Percentiles rank a stretch among this genome's conserved stretches.
phyloP scores from a whole-genome alignment of 768 basidiomycete genomes.

The Leccinum boreale region DNA sequence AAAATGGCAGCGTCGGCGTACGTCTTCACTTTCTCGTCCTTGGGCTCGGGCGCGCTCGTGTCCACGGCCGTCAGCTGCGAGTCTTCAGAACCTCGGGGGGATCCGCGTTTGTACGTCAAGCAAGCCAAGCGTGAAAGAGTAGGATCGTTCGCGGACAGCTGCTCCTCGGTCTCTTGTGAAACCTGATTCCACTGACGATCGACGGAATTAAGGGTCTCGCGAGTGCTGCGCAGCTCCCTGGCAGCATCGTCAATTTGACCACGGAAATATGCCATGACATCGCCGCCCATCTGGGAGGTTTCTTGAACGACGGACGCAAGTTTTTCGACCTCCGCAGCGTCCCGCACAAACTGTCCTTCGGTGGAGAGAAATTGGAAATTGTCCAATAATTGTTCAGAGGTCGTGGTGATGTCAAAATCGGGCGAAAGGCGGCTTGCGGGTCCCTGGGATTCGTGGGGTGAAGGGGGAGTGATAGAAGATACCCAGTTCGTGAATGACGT shows the following conservation, averaged over 20 bases:
- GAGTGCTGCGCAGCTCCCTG: conserved; percentile 47
- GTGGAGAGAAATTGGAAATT: conserved; percentile 52
- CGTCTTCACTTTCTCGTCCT: conserved; percentile 15
- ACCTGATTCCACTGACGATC: conserved; percentile 44
- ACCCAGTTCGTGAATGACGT: conserved; percentile 41
- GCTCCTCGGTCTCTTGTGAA: conserved; percentile 43
- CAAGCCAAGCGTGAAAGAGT: conserved; percentile 6
- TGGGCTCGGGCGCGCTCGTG: conserved; percentile 10
- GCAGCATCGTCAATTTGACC: conserved; percentile 49
- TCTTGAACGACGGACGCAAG: conserved; percentile 48
- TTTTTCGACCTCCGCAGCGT: conserved; percentile 38
- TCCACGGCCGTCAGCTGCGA: conserved; percentile 55
- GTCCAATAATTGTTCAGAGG: conserved; percentile 48
- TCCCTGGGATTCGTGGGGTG: conserved; percentile 25
- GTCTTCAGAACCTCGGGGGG: conserved; percentile 62
- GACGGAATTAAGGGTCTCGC: conserved; percentile 42
- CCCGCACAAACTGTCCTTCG: conserved; percentile 36
- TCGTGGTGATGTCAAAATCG: conserved; percentile 44
- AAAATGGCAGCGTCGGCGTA: conserved; percentile 19
- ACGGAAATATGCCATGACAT: conserved; percentile 50
- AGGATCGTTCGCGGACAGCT: conserved; percentile 23
- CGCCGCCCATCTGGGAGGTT: conserved; percentile 42
- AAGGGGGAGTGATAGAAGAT: conserved; percentile 15
- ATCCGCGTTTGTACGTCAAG: conserved; percentile 29
- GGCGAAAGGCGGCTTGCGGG: conserved; percentile 36